Base-by-base conservation (phyloP, 1,284 basidiomycete species). In the Microbotryum silenes-acaulis region DNA sequence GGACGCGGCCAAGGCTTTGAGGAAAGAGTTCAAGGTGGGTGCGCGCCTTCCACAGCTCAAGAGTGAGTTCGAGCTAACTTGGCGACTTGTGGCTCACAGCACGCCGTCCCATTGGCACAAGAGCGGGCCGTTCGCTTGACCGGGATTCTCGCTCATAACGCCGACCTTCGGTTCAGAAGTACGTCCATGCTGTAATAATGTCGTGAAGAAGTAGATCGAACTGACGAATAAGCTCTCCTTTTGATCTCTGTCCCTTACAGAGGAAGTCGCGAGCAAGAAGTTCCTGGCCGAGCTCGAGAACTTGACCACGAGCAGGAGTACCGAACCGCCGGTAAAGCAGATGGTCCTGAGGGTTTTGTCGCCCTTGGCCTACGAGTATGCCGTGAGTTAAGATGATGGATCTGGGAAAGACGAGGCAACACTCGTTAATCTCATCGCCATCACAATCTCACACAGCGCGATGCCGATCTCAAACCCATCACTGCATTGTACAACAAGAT, bases 221-320 rank as follows among this genome's bases (percentile, higher is more conserved):
- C 12, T 9, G 6, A 42, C 12, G 6, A 9, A 3, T 25, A 3
- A 23, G 23, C 29, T 5, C 3, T 20, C 37, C 12, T 1, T 14
- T 27, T 20, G n/a, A 23, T n/a, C n/a, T 3, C 4, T 46, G 21
- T 18, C 14, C 1, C 12, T 31, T 52, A 31, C 60, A 70, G 65
- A 66, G 18, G 62, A 70, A 56, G 57, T 71, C 42, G 67, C 64
- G 14, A 56, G 60, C 25, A 67, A 69, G 33, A 71, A 71, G 54
- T 71, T 71, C 61, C 45, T 70, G 16, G 45, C 50, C 23, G 60
- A 65, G 20, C n/a, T 68, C 29, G 47, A 57, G 23, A 63, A 62
- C 42, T 59, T 68, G 27, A 55, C 58, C 27, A 42, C 57, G 21
- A 48, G 42, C 14, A 60, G 60, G 18, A 67, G 65, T 42, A 66